Base-by-base conservation (phyloP, 2,329 filamentous ascomycete species). In the Fusarium longipes region DNA sequence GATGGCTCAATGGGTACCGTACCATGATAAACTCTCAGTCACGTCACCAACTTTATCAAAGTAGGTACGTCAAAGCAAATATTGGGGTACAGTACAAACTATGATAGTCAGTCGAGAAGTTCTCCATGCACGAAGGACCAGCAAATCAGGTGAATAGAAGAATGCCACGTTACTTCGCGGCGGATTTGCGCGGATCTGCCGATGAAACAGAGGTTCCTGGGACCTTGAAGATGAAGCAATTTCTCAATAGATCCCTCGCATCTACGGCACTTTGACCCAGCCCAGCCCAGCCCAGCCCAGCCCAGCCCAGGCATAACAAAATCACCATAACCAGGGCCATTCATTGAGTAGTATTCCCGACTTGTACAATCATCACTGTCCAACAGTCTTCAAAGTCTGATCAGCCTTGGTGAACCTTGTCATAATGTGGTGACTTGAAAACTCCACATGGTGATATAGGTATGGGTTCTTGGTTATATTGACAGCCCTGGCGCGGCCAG, bases 221-320 rank as follows among this genome's bases (percentile, higher is more conserved):
- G 33, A 30, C 17, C 35, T 22, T 24, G 17, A 42, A 24, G 30
- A n/a, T 18, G 8, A 33, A 9, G 6, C 47, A 60, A 70, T 27
- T 42, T 40, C 20, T 6, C 30, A 22, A 29, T 14, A 45, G 49
- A 55, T 57, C 50, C 64, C 51, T 63, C 66, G 61, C 61, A 54
- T 47, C 42, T n/a, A 40, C 24, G 24, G 20, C n/a, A n/a, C n/a
- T n/a, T n/a, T n/a, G n/a, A n/a, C n/a, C n/a, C n/a, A n/a, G n/a
- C n/a, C n/a, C n/a, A n/a, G n/a, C n/a, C n/a, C n/a, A n/a, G n/a
- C n/a, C n/a, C n/a, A n/a, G n/a, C n/a, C n/a, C n/a, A n/a, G n/a
- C n/a, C 49, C 22, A 8, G 15, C 18, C 49, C 22, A 27, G 10
- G n/a, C 32, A 18, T 30, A 38, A 38, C 45, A 14, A 18, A 29